These are phyloP conservation scores for Claviceps humidiphila DNA, from an alignment of 2,329 filamentous ascomycete genomes.

Conservation along the genomic window DNA sequence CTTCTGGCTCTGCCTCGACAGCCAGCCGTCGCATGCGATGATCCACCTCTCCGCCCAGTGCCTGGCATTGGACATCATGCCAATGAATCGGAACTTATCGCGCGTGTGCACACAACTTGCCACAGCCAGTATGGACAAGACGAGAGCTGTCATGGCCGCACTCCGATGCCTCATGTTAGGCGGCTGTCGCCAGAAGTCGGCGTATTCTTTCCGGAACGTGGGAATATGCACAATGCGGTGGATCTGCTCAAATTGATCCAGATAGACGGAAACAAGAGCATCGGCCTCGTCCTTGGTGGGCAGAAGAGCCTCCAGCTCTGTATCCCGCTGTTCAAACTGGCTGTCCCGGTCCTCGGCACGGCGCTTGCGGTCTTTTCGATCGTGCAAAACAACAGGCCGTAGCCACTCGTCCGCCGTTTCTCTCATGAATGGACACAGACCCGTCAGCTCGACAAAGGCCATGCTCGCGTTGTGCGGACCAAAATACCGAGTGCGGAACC, in stretches of 20 bases:
- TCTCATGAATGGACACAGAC: slow-evolving; percentile 47
- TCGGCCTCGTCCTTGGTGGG: slow-evolving; percentile 34
- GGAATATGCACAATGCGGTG: slow-evolving; percentile 47
- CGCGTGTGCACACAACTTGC: slow-evolving; percentile 40
- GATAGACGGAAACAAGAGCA: slow-evolving; percentile 34
- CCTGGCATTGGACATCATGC: slow-evolving; percentile 44
- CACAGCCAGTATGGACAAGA: slow-evolving; percentile 48
- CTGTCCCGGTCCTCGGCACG: slow-evolving; percentile 39
- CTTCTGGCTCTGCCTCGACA: slow-evolving; percentile 43
- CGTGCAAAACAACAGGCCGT: slow-evolving; percentile 41
- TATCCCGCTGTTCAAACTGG: slow-evolving; percentile 33
- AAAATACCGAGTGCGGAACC: slow-evolving; percentile 47
- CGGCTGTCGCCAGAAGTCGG: slow-evolving; percentile 36
- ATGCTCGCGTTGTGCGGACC: slow-evolving; percentile 48
- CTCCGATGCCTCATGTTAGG: slow-evolving; percentile 26
- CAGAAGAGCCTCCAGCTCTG: slow-evolving; percentile 35
- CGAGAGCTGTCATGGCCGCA: slow-evolving; percentile 41
- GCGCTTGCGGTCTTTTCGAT: slow-evolving; percentile 41
- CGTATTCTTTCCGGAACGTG: slow-evolving; percentile 43
- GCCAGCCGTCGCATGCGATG: slow-evolving; percentile 41
- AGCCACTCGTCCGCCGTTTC: slow-evolving; percentile 50
- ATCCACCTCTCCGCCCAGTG: slow-evolving; percentile 44
- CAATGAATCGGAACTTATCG: slow-evolving; percentile 40
- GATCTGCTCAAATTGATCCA: slow-evolving; percentile 42
- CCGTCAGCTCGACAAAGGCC: slow-evolving; percentile 44